Conservation (phyloP, 257 asterid genomes). For the Gynochthodes officinalis region DNA sequence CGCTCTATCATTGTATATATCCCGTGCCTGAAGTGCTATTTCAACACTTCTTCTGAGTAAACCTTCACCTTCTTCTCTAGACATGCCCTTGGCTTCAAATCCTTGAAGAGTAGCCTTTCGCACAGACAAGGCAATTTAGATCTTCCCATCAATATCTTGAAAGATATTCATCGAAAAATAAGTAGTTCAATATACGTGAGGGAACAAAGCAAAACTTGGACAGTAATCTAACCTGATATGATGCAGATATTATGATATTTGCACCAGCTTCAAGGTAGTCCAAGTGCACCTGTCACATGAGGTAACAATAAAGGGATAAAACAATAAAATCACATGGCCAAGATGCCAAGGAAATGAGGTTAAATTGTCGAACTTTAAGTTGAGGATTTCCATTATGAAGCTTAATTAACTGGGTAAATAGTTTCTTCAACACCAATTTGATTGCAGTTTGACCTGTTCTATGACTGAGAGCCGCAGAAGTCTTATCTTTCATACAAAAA, state of each 20-base stretch:
- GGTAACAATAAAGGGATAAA: not conserved
- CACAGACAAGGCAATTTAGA: slow-evolving; percentile 10
- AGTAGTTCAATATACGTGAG: not conserved
- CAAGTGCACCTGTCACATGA: slow-evolving; percentile 54
- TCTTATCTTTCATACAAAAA: not conserved
- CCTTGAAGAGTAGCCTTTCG: slow-evolving; percentile 84
- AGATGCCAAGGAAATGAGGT: not conserved
- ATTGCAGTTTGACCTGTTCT: not conserved
- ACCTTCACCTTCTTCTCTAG: slow-evolving; percentile 54
- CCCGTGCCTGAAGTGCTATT: slow-evolving; percentile 77
- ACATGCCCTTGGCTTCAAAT: slow-evolving; percentile 71
- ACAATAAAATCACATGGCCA: not conserved
- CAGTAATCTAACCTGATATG: slow-evolving; percentile 56
- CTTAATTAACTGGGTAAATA: not conserved
- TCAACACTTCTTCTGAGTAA: slow-evolving; percentile 60
- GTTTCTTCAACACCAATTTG: not conserved
- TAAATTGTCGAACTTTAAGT: not conserved
- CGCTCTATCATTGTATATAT: slow-evolving; percentile 41
- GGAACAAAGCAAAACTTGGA: not conserved
- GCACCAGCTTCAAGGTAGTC: slow-evolving; percentile 89
- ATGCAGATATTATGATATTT: slow-evolving; percentile 66
- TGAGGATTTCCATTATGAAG: not conserved
- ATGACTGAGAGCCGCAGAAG: not conserved
- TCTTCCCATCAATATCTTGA: not conserved
- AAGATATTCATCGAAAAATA: not conserved